Base-by-base conservation (phyloP, 176 grass and related monocot species). In the Carex pumila region DNA sequence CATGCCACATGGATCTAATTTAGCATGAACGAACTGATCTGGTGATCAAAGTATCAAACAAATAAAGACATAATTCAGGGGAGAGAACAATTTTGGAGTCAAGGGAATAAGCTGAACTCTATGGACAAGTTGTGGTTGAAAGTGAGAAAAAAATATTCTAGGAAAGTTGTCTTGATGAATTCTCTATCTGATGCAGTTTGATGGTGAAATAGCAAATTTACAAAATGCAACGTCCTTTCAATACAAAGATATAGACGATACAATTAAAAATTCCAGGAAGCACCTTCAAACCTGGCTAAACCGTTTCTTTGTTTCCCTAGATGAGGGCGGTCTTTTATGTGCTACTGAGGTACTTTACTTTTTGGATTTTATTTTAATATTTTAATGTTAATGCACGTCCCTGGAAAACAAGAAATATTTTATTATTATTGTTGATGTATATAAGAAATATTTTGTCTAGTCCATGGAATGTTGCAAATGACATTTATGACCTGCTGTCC, bases 261-360 rank as follows among this genome's bases (percentile, higher is more conserved):
- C 87, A 79, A 94, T 81, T 64, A 88, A 94, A 87, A 79, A 84
- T 84, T 93, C 90, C 81, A 86, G 52, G 85, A 91, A 83, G 62
- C 67, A 49, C 65, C 85, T 98, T 9, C 87, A 86, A 30, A 86
- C 79, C 86, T 92, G 79, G 80, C 79, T 80, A 86, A 86, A 85
- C 65, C 92, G 91, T 62, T 91, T 98, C 75, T 87, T 85, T 87
- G 81, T 88, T 84, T 98, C 92, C 79, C 81, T 98, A 70, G 80
- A 94, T 86, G 90, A 92, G 71, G 61, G 84, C 61, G 95, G 95
- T 79, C 89, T 94, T 73, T 63, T 98, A 84, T 98, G 92, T 88
- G 90, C 89, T 69, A 86, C 65, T 74, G 90, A 98, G 92, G 95
- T 98, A 91, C 43, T 63, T 60, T 10, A 55, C 10, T 52, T 11